Evolutionary conservation across 2,329 filamentous ascomycete genomes (phyloP), one percentile per base, ranked within the genome.

Genomic region (Ceratocystis harringtonii): DNA sequence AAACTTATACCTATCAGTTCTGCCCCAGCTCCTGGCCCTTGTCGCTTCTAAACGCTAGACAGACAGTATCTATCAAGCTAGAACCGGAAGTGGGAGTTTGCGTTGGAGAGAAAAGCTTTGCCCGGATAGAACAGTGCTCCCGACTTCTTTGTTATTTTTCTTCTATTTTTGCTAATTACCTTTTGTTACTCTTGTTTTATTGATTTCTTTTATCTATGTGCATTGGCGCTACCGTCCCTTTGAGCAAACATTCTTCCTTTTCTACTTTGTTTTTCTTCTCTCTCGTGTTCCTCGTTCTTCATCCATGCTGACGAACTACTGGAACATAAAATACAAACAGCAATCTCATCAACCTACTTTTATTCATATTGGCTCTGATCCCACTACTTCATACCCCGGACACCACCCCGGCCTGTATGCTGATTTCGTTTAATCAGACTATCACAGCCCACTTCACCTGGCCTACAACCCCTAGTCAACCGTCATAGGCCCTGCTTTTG

Each of bases 1-100:
- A 12, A 3, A 4, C 2, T 10, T 41, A 15, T 41, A 41, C 36
- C 36, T 41, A 57, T 28, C 52, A 15, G 5, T 57, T 57, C 28
- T 30, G 12, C 52, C 22, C 52, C 52, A 19, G 28, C 28, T 30
- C 17, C 22, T 15, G 30, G 28, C 30, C 30, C 55, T 41, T 30
- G 28, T 19, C 30, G 28, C 15, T 30, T 58, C 55, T 58, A 8
- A 36, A 19, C 6, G n/a, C 17, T 36, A 58, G 48, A n/a, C 55
- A 58, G 12, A 32, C 52, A 45, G 22, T 50, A 50, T 50, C 22
- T 25, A 58, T 32, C 25, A 58, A 58, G 55, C 55, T 61, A 44
- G 58, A 44, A 61, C 32, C 32, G 58, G 58, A 61, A 61, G 58
- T 41, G 58, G 32, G 58, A 44, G 32, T 44, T n/a, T 58, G 55